Evolutionary conservation across 2,329 filamentous ascomycete species (phyloP), one percentile per base, ranked within the genome.

Genomic region (Ramularia endophylla): DNA sequence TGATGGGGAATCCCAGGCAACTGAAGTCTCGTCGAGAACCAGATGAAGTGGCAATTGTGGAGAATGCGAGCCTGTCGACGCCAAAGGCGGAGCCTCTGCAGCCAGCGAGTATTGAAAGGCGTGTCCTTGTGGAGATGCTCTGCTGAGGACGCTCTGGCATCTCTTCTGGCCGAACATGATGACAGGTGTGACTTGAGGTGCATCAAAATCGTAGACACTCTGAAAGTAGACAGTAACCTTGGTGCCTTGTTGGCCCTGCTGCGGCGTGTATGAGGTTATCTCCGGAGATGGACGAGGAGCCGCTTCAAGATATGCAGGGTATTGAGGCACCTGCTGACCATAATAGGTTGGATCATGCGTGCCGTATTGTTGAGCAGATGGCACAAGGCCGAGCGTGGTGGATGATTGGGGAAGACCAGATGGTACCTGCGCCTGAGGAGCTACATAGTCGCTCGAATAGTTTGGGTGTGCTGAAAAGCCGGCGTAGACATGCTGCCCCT

Each of bases 101-200:
- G 77, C 78, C 53, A 94, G 72, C 20, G 76, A 75, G 64, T 92
- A 94, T 48, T 81, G 75, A 60, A 78, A 85, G 40, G 66, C 69
- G 15, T 78, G 75, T 51, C 75, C 65, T 72, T 60, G 68, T 67
- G 69, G 67, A 71, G 60, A 41, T 3, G 55, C 55, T 59, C 82
- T 81, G 33, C 77, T 73, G 17, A 88, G 71, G 41, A 81, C 74
- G 43, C 81, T 81, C 40, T 78, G 72, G 62, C 81, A 83, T 62
- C 81, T 81, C 55, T 84, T 78, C n/a, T 76, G 73, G n/a, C 87
- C 87, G 64, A 95, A 94, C 34, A 81, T 75, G 40, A 95, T 65
- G 56, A 86, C 80, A 59, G 69, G 48, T 20, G 49, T 55, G 13
- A 59, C 57, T 45, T 54, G 56, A 70, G 74, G 44, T 72, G 74